phyloP scores from a whole-genome alignment of 2,329 filamentous ascomycete species.

The Chaetomium globosum region DNA sequence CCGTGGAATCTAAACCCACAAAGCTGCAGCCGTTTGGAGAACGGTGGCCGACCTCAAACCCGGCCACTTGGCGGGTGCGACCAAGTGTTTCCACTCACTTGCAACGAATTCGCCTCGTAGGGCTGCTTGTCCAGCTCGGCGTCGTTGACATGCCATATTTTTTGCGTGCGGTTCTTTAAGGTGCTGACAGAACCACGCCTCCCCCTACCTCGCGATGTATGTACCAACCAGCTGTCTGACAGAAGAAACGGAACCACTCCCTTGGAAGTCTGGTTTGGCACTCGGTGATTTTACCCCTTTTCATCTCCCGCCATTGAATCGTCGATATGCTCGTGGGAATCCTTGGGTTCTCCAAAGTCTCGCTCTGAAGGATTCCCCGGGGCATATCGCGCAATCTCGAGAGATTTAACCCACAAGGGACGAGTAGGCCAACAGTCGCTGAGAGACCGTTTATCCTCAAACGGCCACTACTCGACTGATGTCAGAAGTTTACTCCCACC shows the following conservation, averaged over 20 bases:
- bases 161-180: conserved; percentile 19
- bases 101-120: conserved; percentile 22
- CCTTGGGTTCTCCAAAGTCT: too few species aligned
- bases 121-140: conserved; percentile 21
- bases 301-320: background rate
- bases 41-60: background rate
- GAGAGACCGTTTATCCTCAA: background rate
- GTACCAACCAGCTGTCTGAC: conserved; percentile 2
- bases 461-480: conserved; percentile 2
- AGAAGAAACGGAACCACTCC: background rate
- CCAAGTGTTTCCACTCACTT: conserved; percentile 16
- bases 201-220: conserved; percentile 11
- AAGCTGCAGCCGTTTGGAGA: background rate
- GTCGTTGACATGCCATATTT: conserved; percentile 14
- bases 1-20: background rate
- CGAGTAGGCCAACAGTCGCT: background rate
- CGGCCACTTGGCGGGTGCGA: background rate
- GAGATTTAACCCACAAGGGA: background rate
- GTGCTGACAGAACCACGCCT: conserved; percentile 29
- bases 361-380: background rate
- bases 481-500: conserved; percentile 9
- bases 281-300: background rate
- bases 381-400: background rate
- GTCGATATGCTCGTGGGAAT: background rate
- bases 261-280: background rate